Evolutionary conservation across 768 basidiomycete species (phyloP).

Genomic region (Boletellus ananiceps): DNA sequence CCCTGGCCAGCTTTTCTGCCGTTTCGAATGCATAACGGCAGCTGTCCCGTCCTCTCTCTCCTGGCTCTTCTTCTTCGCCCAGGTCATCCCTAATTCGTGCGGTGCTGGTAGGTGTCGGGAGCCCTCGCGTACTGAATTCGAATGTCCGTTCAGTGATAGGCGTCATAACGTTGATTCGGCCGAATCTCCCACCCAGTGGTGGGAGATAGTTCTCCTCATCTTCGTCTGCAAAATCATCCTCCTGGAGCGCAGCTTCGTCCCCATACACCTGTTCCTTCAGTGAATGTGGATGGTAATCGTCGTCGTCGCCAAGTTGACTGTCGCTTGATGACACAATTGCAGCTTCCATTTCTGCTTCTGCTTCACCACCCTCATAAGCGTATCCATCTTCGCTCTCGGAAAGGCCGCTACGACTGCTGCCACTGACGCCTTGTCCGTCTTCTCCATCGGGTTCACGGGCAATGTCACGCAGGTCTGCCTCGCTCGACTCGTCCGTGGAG

Average conservation of each 20-base stretch:
- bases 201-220: slow-evolving; percentile 31
- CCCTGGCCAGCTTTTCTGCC: slow-evolving; percentile 58
- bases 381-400: slow-evolving; percentile 35
- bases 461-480: slow-evolving; percentile 18
- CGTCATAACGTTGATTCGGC: slow-evolving; percentile 89
- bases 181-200: slow-evolving; percentile 72
- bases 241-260: slow-evolving; percentile 25
- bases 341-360: slow-evolving; percentile 24
- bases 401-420: slow-evolving; percentile 27
- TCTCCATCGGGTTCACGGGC: slow-evolving; percentile 21
- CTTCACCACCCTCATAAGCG: slow-evolving; percentile 26
- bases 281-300: slow-evolving; percentile 17
- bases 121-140: slow-evolving; percentile 66
- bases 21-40: slow-evolving; percentile 44
- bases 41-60: slow-evolving; percentile 29
- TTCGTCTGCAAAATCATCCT: slow-evolving; percentile 28
- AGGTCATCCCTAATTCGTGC: slow-evolving; percentile 41
- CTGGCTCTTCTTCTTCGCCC: slow-evolving; percentile 16
- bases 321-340: slow-evolving; percentile 28
- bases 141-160: slow-evolving; percentile 94
- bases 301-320: slow-evolving; percentile 31
- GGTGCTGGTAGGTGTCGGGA: slow-evolving; percentile 39
- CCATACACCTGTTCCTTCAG: slow-evolving; percentile 12
- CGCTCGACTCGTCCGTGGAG: slow-evolving; percentile 33
- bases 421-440: slow-evolving; percentile 22